A percentile compares a stretch with the other conserved stretches of the same genome.
Conservation (phyloP, 768 basidiomycete genomes). For the Pluteus cervinus region DNA sequence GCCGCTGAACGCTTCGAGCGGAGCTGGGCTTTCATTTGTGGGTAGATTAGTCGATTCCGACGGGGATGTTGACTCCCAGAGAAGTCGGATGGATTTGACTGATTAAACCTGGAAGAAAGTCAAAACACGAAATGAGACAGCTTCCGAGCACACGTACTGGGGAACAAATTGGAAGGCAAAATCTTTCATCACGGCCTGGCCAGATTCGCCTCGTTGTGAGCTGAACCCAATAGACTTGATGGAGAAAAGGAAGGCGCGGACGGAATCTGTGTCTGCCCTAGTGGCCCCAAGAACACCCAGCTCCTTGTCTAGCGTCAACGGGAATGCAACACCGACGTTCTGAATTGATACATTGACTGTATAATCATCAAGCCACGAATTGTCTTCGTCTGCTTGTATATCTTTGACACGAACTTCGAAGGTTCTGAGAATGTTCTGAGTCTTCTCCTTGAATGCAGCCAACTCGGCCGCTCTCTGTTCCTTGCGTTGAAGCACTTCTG, state of each 20-base stretch:
- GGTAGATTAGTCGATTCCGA: constrained; percentile 70
- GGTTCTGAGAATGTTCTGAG: constrained; percentile 62
- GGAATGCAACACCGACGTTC: constrained; percentile 88
- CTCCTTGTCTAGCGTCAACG: constrained; percentile 59
- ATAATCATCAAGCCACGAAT: constrained; percentile 52
- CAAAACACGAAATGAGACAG: constrained; percentile 6
- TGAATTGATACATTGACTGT: constrained; percentile 48
- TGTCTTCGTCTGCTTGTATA: constrained; percentile 23
- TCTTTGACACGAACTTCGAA: constrained; percentile 62
- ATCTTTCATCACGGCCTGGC: constrained; percentile 63
- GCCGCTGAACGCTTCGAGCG: constrained; percentile 44
- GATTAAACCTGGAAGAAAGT: constrained; percentile 64
- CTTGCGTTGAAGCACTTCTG: constrained; percentile 67
- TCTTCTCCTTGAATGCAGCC: constrained; percentile 79
- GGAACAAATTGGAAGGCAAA: constrained; percentile 85
- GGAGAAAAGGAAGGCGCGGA: constrained; percentile 83
- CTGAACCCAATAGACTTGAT: constrained; percentile 70
- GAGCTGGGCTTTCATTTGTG: constrained; percentile 74
- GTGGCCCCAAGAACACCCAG: constrained; percentile 42
- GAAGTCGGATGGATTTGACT: constrained; percentile 67
- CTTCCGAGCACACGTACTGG: constrained; percentile 38
- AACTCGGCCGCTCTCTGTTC: constrained; percentile 76
- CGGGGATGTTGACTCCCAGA: constrained; percentile 59
- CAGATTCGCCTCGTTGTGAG: constrained; percentile 71
- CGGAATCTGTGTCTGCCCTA: constrained; percentile 33